These are phyloP conservation scores for Fennellomyces sp. DNA, from an alignment of 371 early-diverging fungal genomes.

Conservation along the genomic window DNA sequence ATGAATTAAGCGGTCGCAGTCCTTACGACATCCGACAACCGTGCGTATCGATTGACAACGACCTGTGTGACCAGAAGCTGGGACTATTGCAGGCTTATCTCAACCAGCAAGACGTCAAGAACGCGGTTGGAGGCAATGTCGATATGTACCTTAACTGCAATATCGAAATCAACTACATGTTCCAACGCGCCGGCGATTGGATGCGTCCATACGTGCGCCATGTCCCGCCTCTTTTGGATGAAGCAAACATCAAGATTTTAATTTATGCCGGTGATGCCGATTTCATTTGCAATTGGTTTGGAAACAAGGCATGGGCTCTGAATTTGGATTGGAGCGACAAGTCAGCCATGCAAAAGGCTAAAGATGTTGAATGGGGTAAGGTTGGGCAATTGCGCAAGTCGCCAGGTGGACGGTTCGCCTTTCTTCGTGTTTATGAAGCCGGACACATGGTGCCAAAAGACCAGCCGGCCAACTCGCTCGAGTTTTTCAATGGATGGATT, in stretches of 20 bases:
- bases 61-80: constrained; percentile 86
- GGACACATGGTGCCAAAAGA: constrained; percentile 90
- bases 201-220: constrained; percentile 83
- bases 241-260: constrained; percentile 78
- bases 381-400: constrained; percentile 82
- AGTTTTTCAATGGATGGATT: constrained; percentile 73
- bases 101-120: constrained; percentile 80
- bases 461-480: constrained; percentile 58
- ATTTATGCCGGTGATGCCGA: constrained; percentile 92
- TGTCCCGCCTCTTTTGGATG: constrained; percentile 75
- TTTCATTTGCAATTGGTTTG: constrained; percentile 91
- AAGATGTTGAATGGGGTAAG: constrained; percentile 64
- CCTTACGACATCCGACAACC: constrained; percentile 83
- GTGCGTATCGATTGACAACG: constrained; percentile 54
- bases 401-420: constrained; percentile 73
- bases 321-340: constrained; percentile 84
- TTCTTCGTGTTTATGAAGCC: constrained; percentile 84
- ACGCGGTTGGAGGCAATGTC: constrained; percentile 66
- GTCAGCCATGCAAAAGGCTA: constrained; percentile 62
- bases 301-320: constrained; percentile 91
- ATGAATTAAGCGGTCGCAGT: constrained; percentile 71
- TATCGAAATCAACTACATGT: constrained; percentile 79
- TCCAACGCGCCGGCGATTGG: constrained; percentile 83
- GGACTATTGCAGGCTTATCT: constrained; percentile 76
- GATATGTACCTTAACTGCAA: constrained; percentile 79